Evolutionary conservation across 2,329 filamentous ascomycete species (phyloP), one percentile per base, ranked within the genome.

Genomic region (Talaromyces sp.): DNA sequence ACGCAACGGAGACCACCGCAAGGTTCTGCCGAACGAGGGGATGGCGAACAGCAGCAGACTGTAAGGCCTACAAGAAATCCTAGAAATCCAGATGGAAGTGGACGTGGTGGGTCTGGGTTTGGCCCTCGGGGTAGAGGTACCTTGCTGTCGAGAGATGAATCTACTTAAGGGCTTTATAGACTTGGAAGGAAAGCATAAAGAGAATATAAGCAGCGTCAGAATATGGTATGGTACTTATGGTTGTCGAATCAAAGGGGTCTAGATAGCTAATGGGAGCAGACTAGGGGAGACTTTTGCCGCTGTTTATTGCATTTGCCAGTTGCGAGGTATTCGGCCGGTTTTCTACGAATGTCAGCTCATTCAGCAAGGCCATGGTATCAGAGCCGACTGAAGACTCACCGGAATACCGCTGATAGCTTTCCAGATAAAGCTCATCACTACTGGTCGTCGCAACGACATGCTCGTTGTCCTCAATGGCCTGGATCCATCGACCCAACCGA

Each of bases 51-150:
- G 27, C 48, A 52, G 24, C 72, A 70, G 24, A 64, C 66, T 59
- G 65, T 72, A 31, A 67, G 74, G 67, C 85, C 91, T 16, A 85
- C 93, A 66, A 87, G 93, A 67, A 82, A 86, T 72, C 93, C 93
- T 1, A 85, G 86, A 71, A 92, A 92, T 10, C 93, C 93, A 10
- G 91, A 96, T 73, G 84, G 85, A 56, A 91, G 83, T 73, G 90
- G 90, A 65, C 85, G 90, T 72, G 90, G 89, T 64, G 92, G 92
- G 0, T 93, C 93, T 77, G 90, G 90, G 41, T 93, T 95, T 73
- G 85, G 84, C 56, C 82, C 82, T 67, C 84, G 91, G 72, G 89
- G 90, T n/a, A 82, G 70, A 68, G 70, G 62, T 8, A 39, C 59
- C 27, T 66, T 61, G 61, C 10, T 61, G 9, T 56, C 35, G 13